Evolutionary conservation across 768 basidiomycete species (phyloP), one percentile per base, ranked within the genome.

Genomic region (Artomyces pyxidatus): DNA sequence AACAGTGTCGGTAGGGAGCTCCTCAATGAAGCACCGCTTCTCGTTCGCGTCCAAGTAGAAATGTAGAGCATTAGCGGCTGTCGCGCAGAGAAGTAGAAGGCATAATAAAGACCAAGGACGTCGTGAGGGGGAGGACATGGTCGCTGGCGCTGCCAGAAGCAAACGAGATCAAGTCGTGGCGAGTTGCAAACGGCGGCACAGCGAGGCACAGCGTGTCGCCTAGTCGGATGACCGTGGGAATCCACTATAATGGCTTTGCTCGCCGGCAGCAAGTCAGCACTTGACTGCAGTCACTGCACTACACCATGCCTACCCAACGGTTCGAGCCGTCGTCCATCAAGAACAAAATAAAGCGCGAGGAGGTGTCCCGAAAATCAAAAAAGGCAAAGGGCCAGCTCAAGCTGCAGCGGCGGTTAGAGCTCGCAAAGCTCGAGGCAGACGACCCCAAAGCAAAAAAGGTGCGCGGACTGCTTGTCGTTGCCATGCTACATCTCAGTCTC

Each of bases 41-140:
- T 96, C 90, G 61, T 89, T 87, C 16, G 92, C 83, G 63, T 96
- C 92, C 50, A 99, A 80, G 64, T 99, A 99, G 68, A 98, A 96
- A 63, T 99, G 96, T 23, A 99, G 82, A 25, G 88, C 91, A 63
- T 83, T 77, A 16, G 71, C 75, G 17, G 73, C 61, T 35, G 71
- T 67, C 21, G 70, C 64, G 54, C 73, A 56, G 47, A 70, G 59
- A 50, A 74, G 66, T 16, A 73, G 69, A 38, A 70, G 61, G 56
- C 65, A 59, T 39, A 68, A 60, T 30, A 55, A 58, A 56, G 62
- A 58, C 51, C 53, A 57, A 23, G 55, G 41, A n/a, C n/a, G n/a
- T 25, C 50, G 51, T 29, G 38, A 28, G 38, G 22, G 43, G 4
- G 42, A 25, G 39, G 25, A 37, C 53, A 54, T 54, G 38, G 32